Percentiles rank a stretch among this genome's conserved stretches.
Conservation (phyloP, 257 asterid species). For the Solanum sparsipilum region DNA sequence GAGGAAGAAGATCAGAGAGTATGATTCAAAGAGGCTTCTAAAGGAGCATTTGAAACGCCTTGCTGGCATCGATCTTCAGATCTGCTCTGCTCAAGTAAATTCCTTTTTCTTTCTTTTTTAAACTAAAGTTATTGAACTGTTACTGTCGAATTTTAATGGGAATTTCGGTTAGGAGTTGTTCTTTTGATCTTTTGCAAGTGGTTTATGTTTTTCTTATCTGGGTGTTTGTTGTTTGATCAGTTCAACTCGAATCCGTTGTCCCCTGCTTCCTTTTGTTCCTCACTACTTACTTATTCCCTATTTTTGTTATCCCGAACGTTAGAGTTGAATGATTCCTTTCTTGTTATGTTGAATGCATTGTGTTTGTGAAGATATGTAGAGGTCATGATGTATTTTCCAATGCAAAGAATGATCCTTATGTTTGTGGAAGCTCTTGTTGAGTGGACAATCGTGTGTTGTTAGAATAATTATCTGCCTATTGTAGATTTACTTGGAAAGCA, state of each 20-base stretch:
- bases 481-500: neutral
- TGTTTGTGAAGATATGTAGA: neutral
- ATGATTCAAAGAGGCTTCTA: conserved; percentile 70
- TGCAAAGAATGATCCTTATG: neutral
- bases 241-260: neutral
- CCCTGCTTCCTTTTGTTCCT: neutral
- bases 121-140: neutral
- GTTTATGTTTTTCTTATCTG: neutral
- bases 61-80: conserved; percentile 58
- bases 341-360: neutral
- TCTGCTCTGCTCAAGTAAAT: conserved; percentile 61
- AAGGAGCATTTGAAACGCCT: conserved; percentile 66
- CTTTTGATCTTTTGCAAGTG: neutral
- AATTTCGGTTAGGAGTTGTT: neutral
- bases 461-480: neutral
- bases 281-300: neutral
- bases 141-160: neutral
- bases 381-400: neutral
- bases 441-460: neutral
- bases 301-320: neutral
- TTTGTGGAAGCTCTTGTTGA: neutral
- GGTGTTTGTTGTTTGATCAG: neutral
- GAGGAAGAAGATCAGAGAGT: conserved; percentile 80
- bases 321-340: neutral
- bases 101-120: neutral